Evolutionary conservation across 345 rosid genomes (phyloP), one percentile per base, ranked within the genome.

Genomic region (Rhodamnia rubescens): DNA sequence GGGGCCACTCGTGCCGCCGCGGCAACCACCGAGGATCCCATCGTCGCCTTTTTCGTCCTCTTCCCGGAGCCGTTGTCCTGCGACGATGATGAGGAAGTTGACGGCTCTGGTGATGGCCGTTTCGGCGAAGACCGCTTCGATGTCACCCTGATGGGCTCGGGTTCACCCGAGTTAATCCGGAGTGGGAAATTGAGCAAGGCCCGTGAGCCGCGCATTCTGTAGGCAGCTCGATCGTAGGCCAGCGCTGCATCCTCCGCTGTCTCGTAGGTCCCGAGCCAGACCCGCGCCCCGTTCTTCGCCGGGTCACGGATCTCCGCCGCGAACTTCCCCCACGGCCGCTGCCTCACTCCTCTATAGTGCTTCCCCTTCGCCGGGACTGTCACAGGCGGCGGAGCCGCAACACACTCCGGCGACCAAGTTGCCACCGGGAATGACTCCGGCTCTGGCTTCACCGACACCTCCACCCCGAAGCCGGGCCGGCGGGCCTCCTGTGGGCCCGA

Each of bases 121-220:
- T 95, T 98, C 12, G 97, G 93, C 51, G 94, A 88, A 0, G 91
- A 84, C 87, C 99, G 89, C 90, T 95, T 98, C 11, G 95, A 88
- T 22, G 92, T 94, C 44, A 98, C 90, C 84, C 99, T 91, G 2
- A 96, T 96, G 36, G 99, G 99, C 64, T 94, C 98, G 3, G 99
- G 99, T 88, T 88, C 86, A 11, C 89, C 87, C 21, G 85, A 83
- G 18, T 85, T 85, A 5, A 85, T 83, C 75, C 86, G 59, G 4
- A 85, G 87, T 4, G 89, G 89, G 74, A 85, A 85, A 24, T 85
- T 88, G 11, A 88, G 86, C 84, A 85, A 44, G 15, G 89, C 89
- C 82, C 86, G 75, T 55, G 89, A 88, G 44, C 89, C 89, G 51
- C 89, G 85, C 87, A 88, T 85, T 15, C 82, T 59, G 52, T 83